Evolutionary conservation across 805 yeast genomes (phyloP).

Genomic region (Saitoella complicata): DNA sequence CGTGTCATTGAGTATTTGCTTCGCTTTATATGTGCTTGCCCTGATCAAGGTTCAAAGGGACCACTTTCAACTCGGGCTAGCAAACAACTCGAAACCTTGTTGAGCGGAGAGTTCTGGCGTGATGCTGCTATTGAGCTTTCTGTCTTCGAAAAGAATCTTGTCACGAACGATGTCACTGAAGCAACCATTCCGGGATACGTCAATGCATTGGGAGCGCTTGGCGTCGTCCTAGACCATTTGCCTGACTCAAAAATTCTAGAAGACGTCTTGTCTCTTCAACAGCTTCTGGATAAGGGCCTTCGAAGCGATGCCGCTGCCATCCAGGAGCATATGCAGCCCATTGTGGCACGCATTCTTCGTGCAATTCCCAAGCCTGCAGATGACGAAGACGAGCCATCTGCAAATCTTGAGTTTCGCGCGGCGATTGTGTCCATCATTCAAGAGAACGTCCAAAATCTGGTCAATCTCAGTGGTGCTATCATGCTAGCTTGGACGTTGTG

Average conservation of each 20-base stretch:
- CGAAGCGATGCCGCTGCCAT: constrained; percentile 72
- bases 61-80: constrained; percentile 70
- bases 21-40: constrained; percentile 72
- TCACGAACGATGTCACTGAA: constrained; percentile 60
- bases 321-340: constrained; percentile 69
- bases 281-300: constrained; percentile 62
- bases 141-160: constrained; percentile 75
- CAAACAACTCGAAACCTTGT: constrained; percentile 53
- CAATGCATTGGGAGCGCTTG: constrained; percentile 80
- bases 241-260: constrained; percentile 61
- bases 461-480: neutral
- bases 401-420: neutral
- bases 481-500: neutral
- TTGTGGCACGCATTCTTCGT: constrained; percentile 47
- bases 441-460: neutral
- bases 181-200: constrained; percentile 46
- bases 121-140: constrained; percentile 75
- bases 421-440: neutral
- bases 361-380: constrained; percentile 38
- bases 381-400: neutral
- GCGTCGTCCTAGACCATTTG: constrained; percentile 68
- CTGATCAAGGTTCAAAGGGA: constrained; percentile 69
- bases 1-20: constrained; percentile 80
- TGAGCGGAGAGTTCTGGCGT: constrained; percentile 66
- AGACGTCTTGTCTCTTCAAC: constrained; percentile 52